Conservation (phyloP, 1,284 basidiomycete species). For the Cryptococcus wingfieldii region DNA sequence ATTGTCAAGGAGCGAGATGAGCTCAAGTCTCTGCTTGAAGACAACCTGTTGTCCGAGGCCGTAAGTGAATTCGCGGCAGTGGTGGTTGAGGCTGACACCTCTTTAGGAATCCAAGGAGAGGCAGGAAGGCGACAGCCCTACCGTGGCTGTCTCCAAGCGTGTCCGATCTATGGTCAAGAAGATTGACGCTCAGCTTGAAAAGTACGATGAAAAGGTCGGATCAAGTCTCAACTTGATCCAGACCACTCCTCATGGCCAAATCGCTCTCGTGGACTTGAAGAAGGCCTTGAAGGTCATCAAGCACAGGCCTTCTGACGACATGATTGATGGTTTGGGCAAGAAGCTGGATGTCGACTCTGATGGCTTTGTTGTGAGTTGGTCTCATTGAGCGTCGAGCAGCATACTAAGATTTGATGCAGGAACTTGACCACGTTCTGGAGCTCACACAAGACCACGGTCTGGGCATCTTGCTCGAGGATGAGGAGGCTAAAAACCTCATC, state of each 20-base stretch:
- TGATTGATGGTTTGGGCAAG: constrained; percentile 63
- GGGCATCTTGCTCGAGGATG: constrained; percentile 46
- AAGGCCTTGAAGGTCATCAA: constrained; percentile 90
- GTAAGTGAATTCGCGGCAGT: constrained; percentile 46
- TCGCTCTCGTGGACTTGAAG: constrained; percentile 83
- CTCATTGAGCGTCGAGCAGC: background rate
- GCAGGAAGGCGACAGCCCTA: constrained; percentile 45
- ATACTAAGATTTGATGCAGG: constrained; percentile 23
- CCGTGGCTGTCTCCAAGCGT: constrained; percentile 72
- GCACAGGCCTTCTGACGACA: constrained; percentile 77
- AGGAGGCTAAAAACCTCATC: constrained; percentile 41
- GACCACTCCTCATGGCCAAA: constrained; percentile 83
- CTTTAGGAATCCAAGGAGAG: constrained; percentile 47
- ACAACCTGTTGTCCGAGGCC: constrained; percentile 83
- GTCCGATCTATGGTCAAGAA: constrained; percentile 94
- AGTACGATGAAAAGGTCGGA: constrained; percentile 87
- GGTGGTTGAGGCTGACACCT: background rate
- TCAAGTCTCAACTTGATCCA: constrained; percentile 91
- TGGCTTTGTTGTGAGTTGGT: constrained; percentile 70
- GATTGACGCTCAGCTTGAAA: constrained; percentile 87
- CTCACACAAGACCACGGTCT: constrained; percentile 48
- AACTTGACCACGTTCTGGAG: constrained; percentile 50
- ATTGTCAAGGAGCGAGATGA: constrained; percentile 95
- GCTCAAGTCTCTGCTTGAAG: constrained; percentile 79
- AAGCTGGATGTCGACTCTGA: constrained; percentile 96